Evolutionary conservation across 1,284 basidiomycete genomes (phyloP).

Genomic region (Melampsora americana): DNA sequence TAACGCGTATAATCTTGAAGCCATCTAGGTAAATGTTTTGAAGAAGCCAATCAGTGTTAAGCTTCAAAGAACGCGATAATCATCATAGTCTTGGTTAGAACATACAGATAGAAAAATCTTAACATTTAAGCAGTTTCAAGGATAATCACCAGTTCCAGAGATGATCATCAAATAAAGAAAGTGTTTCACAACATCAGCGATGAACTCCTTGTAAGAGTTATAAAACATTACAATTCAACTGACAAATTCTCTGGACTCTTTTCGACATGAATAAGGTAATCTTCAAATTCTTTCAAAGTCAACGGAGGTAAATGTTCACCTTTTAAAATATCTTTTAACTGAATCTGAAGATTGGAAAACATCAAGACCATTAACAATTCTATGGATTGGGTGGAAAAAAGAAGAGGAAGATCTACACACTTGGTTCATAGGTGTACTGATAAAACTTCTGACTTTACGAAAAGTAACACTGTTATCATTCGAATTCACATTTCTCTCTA

Average conservation of each 20-base stretch:
- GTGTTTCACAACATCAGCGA: no score
- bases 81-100: background rate
- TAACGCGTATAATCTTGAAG: conserved; percentile 27
- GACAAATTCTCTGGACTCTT: conserved; percentile 31
- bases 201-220: no score
- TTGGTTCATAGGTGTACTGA: no score
- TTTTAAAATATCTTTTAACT: conserved; percentile 29
- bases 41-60: no score
- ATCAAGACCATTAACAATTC: no score
- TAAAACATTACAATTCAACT: background rate
- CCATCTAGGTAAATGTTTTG: background rate
- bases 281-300: conserved; percentile 31
- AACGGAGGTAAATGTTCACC: conserved; percentile 22
- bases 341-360: background rate
- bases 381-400: no score
- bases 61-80: no score
- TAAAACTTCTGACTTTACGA: no score
- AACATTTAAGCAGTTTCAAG: no score
- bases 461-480: no score
- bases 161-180: background rate
- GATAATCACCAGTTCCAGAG: background rate
- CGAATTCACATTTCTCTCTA: no score
- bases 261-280: conserved; percentile 26
- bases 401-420: no score
- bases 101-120: conserved; percentile 24